Base-by-base conservation (phyloP, 208 protist genomes). In the Leishmania turanica region DNA sequence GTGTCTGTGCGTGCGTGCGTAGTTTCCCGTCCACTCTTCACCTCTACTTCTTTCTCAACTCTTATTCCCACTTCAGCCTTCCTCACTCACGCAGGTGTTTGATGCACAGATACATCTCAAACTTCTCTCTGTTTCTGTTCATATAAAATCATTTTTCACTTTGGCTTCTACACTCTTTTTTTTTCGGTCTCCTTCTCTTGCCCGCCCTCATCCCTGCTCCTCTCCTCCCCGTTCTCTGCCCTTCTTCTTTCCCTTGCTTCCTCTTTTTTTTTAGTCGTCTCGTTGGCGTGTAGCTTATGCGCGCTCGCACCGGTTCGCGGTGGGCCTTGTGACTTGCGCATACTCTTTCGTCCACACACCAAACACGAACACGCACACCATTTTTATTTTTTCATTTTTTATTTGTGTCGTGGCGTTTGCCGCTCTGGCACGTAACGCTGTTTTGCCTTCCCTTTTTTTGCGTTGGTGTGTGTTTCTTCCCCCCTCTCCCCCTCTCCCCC, bases 151-250 rank as follows among this genome's bases (percentile, higher is more conserved):
- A 37, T 19, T 53, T 21, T 40, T 58, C 15, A 27, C 47, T 51
- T 78, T 56, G 37, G 17, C 54, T 31, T 78, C n/a, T 54, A 27
- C 45, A 19, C 19, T 34, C 40, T 56, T 78, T 78, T 68, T 54
- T 53, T 73, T 53, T 31, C 7, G 27, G 2, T 69, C 64, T 37
- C 31, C 34, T 27, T 19, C 21, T 64, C 17, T 40, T 65, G 24
- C 40, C 19, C 21, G 11, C 45, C 34, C 64, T 64, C 24, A 1
- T 45, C 51, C 51, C 62, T 31, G 21, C 53, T 42, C 3, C 49
- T 73, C 19, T 51, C 34, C 70, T 51, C 31, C 8, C 31, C 15
- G 70, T 27, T 51, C 34, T 51, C 13, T 53, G 15, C 54, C 45
- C 37, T 13, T 58, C 37, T 24, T 62, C 24, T 37, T 68, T 24